Percentiles rank a stretch among this genome's conserved stretches.
Evolutionary conservation across 1,139 yeast genomes (phyloP).

Genomic region (Saccharomyces hybrid): DNA sequence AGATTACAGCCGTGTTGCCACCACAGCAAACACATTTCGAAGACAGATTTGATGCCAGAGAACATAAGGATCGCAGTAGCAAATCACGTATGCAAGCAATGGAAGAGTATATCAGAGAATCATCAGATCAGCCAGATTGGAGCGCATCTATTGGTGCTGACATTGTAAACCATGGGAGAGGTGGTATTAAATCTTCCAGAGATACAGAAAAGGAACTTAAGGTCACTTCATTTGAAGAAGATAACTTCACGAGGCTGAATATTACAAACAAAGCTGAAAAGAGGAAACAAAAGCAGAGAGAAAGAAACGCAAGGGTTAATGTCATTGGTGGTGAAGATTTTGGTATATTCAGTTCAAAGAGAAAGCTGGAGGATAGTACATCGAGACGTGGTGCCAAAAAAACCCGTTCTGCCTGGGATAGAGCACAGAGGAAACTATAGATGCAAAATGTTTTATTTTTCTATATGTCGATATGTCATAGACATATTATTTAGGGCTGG

Average conservation of each 20-base stretch:
- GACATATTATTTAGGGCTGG: neutral
- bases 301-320: constrained; percentile 50
- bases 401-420: no score
- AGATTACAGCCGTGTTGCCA: constrained; percentile 74
- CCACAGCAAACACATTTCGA: constrained; percentile 40
- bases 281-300: constrained; percentile 47
- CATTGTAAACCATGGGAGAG: constrained; percentile 84
- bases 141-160: constrained; percentile 85
- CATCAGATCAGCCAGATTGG: constrained; percentile 76
- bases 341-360: constrained; percentile 67
- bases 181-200: constrained; percentile 72
- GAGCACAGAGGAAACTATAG: constrained; percentile 44
- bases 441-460: neutral
- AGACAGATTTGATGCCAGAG: constrained; percentile 34
- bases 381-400: constrained; percentile 45
- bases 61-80: constrained; percentile 35
- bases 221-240: constrained; percentile 79
- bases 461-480: neutral
- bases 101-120: constrained; percentile 86
- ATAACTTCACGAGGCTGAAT: constrained; percentile 75
- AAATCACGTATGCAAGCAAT: constrained; percentile 73
- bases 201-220: constrained; percentile 75
- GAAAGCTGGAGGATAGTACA: constrained; percentile 40
- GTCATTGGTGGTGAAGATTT: constrained; percentile 94
- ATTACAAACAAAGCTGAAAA: constrained; percentile 57